Evolutionary conservation across 306 rosid species (phyloP), one percentile per base, ranked within the genome.

Genomic region (Vicia sativa): DNA sequence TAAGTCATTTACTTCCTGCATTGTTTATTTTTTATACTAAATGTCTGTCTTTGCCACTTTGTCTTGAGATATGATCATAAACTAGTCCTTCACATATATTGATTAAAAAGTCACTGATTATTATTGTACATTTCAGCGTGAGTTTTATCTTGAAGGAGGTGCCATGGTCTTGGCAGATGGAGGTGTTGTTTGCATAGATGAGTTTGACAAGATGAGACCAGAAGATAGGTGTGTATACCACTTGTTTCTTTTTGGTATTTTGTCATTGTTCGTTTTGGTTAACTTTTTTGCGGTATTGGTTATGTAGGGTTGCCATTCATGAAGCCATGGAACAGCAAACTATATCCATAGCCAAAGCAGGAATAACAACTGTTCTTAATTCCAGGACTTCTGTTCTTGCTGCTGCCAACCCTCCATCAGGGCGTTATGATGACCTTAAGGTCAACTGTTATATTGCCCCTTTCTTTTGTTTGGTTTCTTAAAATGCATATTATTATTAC

Each of bases 161-260:
- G 99, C 99, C 61, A 90, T 93, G 99, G 96, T 93, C 80, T 85
- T 93, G 87, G 99, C 96, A 14, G 99, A 93, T 77, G 99, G 99
- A 34, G 99, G 97, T 67, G 97, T 90, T 82, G 99, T 93, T 57
- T 93, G 99, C 75, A 93, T 93, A 28, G 99, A 93, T 59, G 99
- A 93, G 87, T 93, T 93, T 68, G 97, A 93, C 86, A 93, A 93
- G 82, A 93, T 93, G 99, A 90, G 97, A 71, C 87, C 99, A n/a
- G 99, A 93, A 76, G 99, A 93, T 73, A 90, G 99, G 97, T 93
- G 35, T 55, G 58, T 69, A 71, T 65, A 52, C 56, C 53, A 52
- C 73, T 48, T 70, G 25, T 44, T 31, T 67, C 14, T 31, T 8
- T 21, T 9, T 19, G 10, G 31, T n/a, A 64, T 70, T 49, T 60